These are phyloP conservation scores for Cantharellus anzutake DNA, from an alignment of 768 basidiomycete species.

Conservation along the genomic window DNA sequence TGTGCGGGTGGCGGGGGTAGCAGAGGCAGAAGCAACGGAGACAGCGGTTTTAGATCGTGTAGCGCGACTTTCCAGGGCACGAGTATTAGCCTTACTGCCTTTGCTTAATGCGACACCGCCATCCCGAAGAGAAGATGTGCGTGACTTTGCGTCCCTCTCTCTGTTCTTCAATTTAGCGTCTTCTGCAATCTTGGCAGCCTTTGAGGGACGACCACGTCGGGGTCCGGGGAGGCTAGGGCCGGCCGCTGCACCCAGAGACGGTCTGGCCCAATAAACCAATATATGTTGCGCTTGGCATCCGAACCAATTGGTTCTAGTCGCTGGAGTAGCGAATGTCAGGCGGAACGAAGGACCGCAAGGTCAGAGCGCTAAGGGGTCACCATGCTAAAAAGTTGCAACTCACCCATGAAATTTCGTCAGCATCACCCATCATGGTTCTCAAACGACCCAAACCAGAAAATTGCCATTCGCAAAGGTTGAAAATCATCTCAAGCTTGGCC, in stretches of 20 bases:
- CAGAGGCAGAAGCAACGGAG: background rate
- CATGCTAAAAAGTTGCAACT: background rate
- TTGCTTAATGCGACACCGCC: too few relatives aligned
- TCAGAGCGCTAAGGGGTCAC: background rate
- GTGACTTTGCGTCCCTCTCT: too few relatives aligned
- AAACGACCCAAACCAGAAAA: slow-evolving; percentile 5
- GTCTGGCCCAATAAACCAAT: slow-evolving; percentile 9
- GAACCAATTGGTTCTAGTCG: slow-evolving; percentile 8
- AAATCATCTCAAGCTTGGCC: slow-evolving; percentile 4
- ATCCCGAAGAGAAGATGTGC: too few relatives aligned
- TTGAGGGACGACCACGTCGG: background rate
- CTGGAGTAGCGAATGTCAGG: background rate
- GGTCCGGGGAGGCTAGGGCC: slow-evolving; percentile 2
- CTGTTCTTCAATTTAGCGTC: too few relatives aligned
- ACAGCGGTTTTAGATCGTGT: background rate
- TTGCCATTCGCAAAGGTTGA: slow-evolving; percentile 7
- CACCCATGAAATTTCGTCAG: slow-evolving; percentile 6
- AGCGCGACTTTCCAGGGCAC: background rate
- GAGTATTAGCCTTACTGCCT: too few relatives aligned
- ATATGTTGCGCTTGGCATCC: slow-evolving; percentile 6
- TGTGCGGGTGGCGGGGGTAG: background rate
- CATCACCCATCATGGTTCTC: slow-evolving; percentile 7
- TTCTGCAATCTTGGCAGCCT: background rate
- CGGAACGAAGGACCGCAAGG: background rate
- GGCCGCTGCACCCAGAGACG: slow-evolving; percentile 7